These are phyloP conservation scores for Cryptococcus depauperatus DNA, from an alignment of 1,284 basidiomycete species.

Conservation along the genomic window DNA sequence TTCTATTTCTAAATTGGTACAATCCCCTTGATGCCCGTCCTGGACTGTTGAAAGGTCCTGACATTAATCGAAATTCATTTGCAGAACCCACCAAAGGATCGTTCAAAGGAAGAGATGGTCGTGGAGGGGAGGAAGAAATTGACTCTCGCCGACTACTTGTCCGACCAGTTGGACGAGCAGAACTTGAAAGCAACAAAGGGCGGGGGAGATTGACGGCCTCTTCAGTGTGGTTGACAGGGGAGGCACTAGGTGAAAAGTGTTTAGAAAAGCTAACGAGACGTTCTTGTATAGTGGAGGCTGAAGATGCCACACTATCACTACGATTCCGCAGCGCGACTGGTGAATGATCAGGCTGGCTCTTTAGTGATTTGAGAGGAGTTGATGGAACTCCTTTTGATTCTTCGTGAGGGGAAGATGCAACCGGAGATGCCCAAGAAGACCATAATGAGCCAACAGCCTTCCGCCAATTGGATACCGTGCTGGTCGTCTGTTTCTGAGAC, in stretches of 20 bases:
- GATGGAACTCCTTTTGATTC: neutral
- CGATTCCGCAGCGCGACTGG: neutral
- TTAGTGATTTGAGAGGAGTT: neutral
- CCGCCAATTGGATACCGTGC: conserved; percentile 7
- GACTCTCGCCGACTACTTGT: neutral
- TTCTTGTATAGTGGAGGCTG: conserved; percentile 15
- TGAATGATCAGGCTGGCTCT: neutral
- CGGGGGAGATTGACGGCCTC: conserved; percentile 15
- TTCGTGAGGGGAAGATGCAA: too few species aligned
- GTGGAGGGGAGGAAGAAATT: neutral
- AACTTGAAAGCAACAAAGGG: conserved; percentile 23
- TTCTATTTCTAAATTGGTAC: neutral
- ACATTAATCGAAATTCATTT: neutral
- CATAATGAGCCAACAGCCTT: conserved; percentile 5
- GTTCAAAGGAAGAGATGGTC: conserved; percentile 1
- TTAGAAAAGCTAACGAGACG: conserved; percentile 19
- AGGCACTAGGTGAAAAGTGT: conserved; percentile 8
- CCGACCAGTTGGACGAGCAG: conserved; percentile 17
- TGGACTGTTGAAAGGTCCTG: neutral
- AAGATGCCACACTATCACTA: conserved; percentile 12
- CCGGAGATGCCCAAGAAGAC: conserved; percentile 6
- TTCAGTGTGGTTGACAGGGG: neutral
- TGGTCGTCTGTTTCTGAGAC: neutral
- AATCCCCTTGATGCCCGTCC: neutral
- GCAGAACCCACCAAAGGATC: neutral